A percentile compares a stretch with the other conserved stretches of the same genome.
phyloP scores from a whole-genome alignment of 805 yeast species.

The Spathaspora hagerdaliae region DNA sequence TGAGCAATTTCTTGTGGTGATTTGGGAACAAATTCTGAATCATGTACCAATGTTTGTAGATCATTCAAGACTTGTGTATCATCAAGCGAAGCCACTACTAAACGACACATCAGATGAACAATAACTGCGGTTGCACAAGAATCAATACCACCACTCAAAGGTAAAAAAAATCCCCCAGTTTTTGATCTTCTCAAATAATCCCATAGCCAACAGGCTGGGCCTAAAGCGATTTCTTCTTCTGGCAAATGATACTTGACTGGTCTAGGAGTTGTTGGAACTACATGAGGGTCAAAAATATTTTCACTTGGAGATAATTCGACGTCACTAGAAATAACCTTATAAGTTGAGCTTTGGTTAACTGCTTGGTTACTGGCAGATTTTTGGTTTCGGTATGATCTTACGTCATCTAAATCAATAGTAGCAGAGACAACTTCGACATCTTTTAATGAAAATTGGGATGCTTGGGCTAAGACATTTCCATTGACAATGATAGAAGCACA shows the following conservation, averaged over 20 bases:
- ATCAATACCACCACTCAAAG: slow-evolving; percentile 96
- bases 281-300: slow-evolving; percentile 54
- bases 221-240: slow-evolving; percentile 94
- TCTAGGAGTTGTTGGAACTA: slow-evolving; percentile 53
- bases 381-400: slow-evolving; percentile 72
- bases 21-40: slow-evolving; percentile 59
- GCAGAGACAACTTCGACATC: slow-evolving; percentile 97
- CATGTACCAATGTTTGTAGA: slow-evolving; percentile 63
- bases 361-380: slow-evolving; percentile 78
- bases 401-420: slow-evolving; percentile 89
- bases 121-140: slow-evolving; percentile 96
- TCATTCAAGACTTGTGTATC: slow-evolving; percentile 73
- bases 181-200: slow-evolving; percentile 90
- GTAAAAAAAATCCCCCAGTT: slow-evolving; percentile 88
- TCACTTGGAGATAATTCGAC: slow-evolving; percentile 63
- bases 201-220: slow-evolving; percentile 99
- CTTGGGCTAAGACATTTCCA: slow-evolving; percentile 91
- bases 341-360: slow-evolving; percentile 39
- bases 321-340: slow-evolving; percentile 57
- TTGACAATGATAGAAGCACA: slow-evolving; percentile 92
- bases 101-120: slow-evolving; percentile 88
- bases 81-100: slow-evolving; percentile 67
- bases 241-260: slow-evolving; percentile 68
- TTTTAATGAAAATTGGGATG: slow-evolving; percentile 78
- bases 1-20: slow-evolving; percentile 74